Evolutionary conservation across 2,329 filamentous ascomycete genomes (phyloP), one percentile per base, ranked within the genome.

Genomic region (Aspergillus oerlinghausenensis): DNA sequence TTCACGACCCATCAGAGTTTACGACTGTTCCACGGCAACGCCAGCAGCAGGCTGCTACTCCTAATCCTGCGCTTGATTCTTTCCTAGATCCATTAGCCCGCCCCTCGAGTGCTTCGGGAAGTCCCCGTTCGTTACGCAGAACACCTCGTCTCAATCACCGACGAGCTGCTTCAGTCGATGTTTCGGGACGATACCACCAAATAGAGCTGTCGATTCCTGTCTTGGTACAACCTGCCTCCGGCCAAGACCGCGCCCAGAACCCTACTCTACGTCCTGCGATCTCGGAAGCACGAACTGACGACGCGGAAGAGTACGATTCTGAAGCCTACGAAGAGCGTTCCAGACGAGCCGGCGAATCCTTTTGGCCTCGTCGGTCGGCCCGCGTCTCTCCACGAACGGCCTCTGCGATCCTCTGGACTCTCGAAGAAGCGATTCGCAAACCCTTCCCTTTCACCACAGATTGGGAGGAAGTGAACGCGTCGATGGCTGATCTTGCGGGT

Each of bases 381-480:
- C 86, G 85, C 67, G 87, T 97, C 73, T 96, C 92, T 50, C 88
- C 85, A 65, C 86, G 89, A 63, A 96, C 91, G 49, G 89, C 90
- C 62, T 90, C 89, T 73, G 93, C 94, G 40, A 92, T 99, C 71
- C 87, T 96, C 66, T 97, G 89, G 79, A 86, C 92, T 40, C 84
- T 97, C 56, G 92, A 97, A 79, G 91, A 95, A 78, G 91, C 90
- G 40, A 82, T 97, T 64, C 88, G 92, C 49, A 84, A 88, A 49
- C 92, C 93, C 2, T 84, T 91, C 63, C 80, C 85, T 50, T 95
- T 97, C 75, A 95, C 92, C 8, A 83, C 89, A 25, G 92, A 96
- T 74, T 78, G 87, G 65, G 82, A 87, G 59, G 94, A 99, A 80
- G 90, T 96, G 79, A 88, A 90, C 82, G 90, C 92, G 65, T 84